Base-by-base conservation (phyloP, 352 stramenopile species). In the Globisporangium takayamanum region DNA sequence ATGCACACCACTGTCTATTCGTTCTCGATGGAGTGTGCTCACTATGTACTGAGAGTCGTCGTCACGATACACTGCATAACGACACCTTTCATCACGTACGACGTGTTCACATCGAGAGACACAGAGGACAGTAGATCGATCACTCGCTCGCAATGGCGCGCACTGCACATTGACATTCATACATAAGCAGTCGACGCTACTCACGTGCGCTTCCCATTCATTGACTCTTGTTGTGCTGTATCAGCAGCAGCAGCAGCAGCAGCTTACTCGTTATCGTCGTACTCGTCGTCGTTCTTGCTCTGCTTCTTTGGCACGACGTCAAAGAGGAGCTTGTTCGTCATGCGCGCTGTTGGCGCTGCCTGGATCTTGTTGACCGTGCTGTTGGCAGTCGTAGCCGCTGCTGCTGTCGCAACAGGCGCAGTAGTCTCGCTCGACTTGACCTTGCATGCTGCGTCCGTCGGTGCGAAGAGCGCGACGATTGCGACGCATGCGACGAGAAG, bases 301-400 rank as follows among this genome's bases (percentile, higher is more conserved):
- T 59, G 47, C 42, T 52, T 60, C 42, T 64, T 63, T 26, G 57
- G 3, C 11, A 57, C 42, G 47, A 72, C 65, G 57, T 72, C 65
- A 54, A 72, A 72, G 16, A 58, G 51, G 33, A 72, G 62, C 50
- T 72, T 72, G 69, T 76, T 72, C 50, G 36, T 72, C 44, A 69
- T 15, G 47, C 69, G 69, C 50, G 71, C 69, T 45, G 14, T 52
- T 4, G 65, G 62, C 37, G 66, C 59, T 28, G 55, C 59, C 42
- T 71, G 61, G 58, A 75, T 72, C 53, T 75, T 72, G 65, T 75
- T 75, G 57, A 36, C 22, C 6, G 50, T 61, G 51, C 12, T 39
- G 3, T 42, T 65, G 16, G 51, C 53, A n/a, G 41, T 7, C 12
- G 41, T 46, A 3, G 15, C 14, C 5, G 41, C 14, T 8, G 41